A percentile compares a stretch with the other conserved stretches of the same genome.
Evolutionary conservation across 306 rosid species (phyloP).

Genomic region (Dryas drummondii): DNA sequence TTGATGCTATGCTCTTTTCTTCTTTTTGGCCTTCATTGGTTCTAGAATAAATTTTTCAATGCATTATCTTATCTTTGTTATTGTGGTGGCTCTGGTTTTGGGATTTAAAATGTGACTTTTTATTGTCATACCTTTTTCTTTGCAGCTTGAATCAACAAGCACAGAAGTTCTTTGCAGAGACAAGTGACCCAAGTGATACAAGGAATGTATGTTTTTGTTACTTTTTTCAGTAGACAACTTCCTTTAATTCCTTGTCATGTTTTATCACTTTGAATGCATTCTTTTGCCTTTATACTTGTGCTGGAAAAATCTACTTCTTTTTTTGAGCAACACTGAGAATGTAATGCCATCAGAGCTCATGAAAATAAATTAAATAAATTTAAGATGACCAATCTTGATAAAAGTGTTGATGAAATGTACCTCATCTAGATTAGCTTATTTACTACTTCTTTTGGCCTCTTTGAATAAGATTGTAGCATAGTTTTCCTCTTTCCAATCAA

Average conservation of each 20-base stretch:
- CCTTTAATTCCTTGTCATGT: conserved; percentile 20
- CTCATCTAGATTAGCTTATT: not conserved
- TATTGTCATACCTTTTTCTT: conserved; percentile 30
- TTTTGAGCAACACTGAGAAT: not conserved
- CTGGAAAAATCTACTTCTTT: not conserved
- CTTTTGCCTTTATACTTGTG: not conserved
- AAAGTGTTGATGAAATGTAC: not conserved
- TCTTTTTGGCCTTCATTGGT: not conserved
- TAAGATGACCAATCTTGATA: not conserved
- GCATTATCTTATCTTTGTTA: conserved; percentile 13
- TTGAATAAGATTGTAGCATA: conserved; percentile 12
- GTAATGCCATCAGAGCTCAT: not conserved
- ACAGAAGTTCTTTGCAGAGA: conserved; percentile 71
- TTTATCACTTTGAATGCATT: not conserved
- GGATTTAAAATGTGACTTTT: conserved; percentile 30
- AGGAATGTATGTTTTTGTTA: conserved; percentile 73
- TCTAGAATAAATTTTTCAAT: not conserved
- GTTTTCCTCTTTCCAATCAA: conserved; percentile 17
- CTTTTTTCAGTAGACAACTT: conserved; percentile 23
- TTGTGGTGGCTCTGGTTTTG: conserved; percentile 16
- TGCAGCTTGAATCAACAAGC: conserved; percentile 92
- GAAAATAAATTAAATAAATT: not conserved
- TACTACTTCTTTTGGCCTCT: not conserved
- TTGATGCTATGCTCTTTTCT: not conserved
- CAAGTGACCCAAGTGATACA: conserved; percentile 69